phyloP scores from a whole-genome alignment of 2,329 filamentous ascomycete species.

The Exophiala lecanii-corni region DNA sequence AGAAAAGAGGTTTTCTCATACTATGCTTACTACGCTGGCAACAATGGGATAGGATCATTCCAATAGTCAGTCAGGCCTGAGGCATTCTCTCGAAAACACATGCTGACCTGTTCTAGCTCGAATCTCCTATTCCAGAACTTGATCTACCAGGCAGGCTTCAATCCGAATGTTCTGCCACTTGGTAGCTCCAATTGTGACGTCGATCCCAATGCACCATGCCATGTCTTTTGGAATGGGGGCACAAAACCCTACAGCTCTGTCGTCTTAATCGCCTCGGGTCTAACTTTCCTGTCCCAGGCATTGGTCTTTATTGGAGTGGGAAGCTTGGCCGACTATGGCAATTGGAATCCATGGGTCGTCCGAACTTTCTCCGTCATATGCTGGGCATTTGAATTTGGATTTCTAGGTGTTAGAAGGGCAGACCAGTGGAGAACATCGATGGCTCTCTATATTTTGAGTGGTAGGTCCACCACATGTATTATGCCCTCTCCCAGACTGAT shows the following conservation, averaged over 20 bases:
- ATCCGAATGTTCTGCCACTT: constrained; percentile 36
- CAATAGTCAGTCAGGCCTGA: constrained; percentile 1
- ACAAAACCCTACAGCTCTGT: constrained; percentile 37
- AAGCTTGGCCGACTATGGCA: constrained; percentile 41
- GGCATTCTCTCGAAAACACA: constrained; percentile 1
- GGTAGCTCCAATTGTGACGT: constrained; percentile 26
- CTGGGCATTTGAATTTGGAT: constrained; percentile 39
- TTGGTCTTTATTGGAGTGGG: constrained; percentile 41
- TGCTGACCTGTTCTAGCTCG: constrained; percentile 9
- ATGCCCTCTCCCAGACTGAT: constrained; percentile 16
- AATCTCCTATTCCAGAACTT: constrained; percentile 39
- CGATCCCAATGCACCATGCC: constrained; percentile 37
- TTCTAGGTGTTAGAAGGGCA: constrained; percentile 35
- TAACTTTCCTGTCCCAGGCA: constrained; percentile 41
- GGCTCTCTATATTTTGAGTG: constrained; percentile 36
- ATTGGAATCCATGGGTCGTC: constrained; percentile 40
- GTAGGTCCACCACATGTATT: constrained; percentile 22
- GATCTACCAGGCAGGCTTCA: constrained; percentile 34
- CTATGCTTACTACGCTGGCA: constrained; percentile 44
- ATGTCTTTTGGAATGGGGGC: constrained; percentile 38
- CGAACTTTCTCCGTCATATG: constrained; percentile 38
- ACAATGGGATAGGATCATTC: constrained; percentile 40
- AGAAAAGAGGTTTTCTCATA: constrained; percentile 41
- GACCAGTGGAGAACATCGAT: constrained; percentile 40
- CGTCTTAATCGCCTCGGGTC: constrained; percentile 39